Evolutionary conservation across 495 filamentous ascomycete genomes (phyloP), one percentile per base, ranked within the genome.

Genomic region (Penicillium turbatum): DNA sequence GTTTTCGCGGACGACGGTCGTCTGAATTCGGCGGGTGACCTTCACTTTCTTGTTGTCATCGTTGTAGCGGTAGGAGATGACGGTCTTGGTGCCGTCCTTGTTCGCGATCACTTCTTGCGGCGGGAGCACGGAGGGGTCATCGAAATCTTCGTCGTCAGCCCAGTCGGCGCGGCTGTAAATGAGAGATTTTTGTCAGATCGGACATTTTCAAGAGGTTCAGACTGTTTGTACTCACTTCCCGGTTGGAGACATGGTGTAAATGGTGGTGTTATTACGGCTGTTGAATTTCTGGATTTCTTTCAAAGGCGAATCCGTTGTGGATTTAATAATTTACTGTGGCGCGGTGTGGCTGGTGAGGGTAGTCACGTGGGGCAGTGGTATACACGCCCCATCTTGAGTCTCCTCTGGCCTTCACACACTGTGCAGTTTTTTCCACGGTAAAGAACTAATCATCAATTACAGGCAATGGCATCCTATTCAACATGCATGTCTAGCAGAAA

Each of bases 1-100:
- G 54, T 90, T 82, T 72, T 95, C 89, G 67, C 88, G 86, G 62
- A 91, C 82, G 39, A 91, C 81, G 57, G 89, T 95, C 45, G 89
- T 87, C 64, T 90, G 88, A 74, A 97, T 93, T 53, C 90, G 87
- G 60, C 91, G 91, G 37, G 91, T 96, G 31, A 91, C 90, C 80
- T 96, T 96, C 59, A 97, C 88, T 69, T 93, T 93, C 75, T 96
- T 92, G 70, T 88, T 87, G 43, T 91, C 82, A 57, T 97, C 93
- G 78, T 93, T 91, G 79, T 89, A 84, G 42, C 86, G 82, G 82
- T 90, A 95, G 53, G 88, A 89, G 59, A 93, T 83, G 61, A 92
- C 87, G 34, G 95, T 97, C 72, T 96, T 95, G 67, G 90, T 96
- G 63, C 95, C 93, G 69, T 98, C 93, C 77, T 96, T 92, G 86